Conservation (phyloP, 2,329 filamentous ascomycete species). For the Aspergillus novofumigatus region DNA sequence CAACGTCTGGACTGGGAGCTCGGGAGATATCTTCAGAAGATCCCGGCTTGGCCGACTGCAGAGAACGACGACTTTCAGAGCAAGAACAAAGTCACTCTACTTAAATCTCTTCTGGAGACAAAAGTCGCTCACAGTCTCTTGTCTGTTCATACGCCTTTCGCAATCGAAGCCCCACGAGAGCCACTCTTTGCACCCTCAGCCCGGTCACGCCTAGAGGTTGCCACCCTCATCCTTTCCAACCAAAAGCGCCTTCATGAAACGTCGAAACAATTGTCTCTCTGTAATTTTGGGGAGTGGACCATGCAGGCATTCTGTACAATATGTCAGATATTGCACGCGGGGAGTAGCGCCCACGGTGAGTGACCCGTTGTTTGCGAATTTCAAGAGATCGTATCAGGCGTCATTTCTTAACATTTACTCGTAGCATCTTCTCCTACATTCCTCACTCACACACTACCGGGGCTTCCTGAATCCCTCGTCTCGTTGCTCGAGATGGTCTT, state of each 20-base stretch:
- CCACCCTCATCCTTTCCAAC: constrained; percentile 34
- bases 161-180: constrained; percentile 30
- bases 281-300: constrained; percentile 33
- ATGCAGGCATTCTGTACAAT: constrained; percentile 35
- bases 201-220: constrained; percentile 33
- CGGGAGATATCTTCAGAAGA: constrained; percentile 28
- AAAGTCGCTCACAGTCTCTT: constrained; percentile 34
- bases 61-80: constrained; percentile 17
- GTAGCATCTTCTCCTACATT: constrained; percentile 11
- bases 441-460: constrained; percentile 25
- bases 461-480: constrained; percentile 31
- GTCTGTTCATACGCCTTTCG: constrained; percentile 38
- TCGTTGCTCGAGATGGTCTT: constrained; percentile 30
- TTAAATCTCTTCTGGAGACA: constrained; percentile 32
- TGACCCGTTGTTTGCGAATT: not conserved
- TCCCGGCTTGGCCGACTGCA: constrained; percentile 28
- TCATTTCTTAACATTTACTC: too few relatives aligned
- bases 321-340: constrained; percentile 33
- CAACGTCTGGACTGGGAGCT: constrained; percentile 38
- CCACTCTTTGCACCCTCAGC: constrained; percentile 33
- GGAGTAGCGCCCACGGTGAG: constrained; percentile 22
- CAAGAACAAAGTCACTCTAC: constrained; percentile 27
- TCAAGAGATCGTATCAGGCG: too few relatives aligned
- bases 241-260: constrained; percentile 33
- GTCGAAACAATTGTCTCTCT: constrained; percentile 30